A percentile compares a stretch with the other conserved stretches of the same genome.
These are phyloP conservation scores for Sicyos edulis DNA, from an alignment of 306 rosid genomes.

Conservation along the genomic window DNA sequence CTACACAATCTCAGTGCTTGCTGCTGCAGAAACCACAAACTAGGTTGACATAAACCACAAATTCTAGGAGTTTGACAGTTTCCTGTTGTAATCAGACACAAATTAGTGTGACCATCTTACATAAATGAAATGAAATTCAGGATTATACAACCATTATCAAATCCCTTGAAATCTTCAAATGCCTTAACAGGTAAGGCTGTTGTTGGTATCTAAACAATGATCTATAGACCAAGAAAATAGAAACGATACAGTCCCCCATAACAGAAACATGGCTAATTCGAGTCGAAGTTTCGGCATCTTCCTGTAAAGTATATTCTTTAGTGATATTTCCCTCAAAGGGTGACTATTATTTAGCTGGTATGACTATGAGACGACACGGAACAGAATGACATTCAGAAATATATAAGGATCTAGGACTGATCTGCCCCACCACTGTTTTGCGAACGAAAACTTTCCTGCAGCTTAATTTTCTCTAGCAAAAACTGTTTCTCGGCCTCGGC, in stretches of 20 bases:
- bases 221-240: neutral
- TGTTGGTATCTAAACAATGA: neutral
- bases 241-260: neutral
- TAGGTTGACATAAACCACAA: neutral
- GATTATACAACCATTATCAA: neutral
- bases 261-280: neutral
- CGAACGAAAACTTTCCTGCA: slow-evolving; percentile 86
- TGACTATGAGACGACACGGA: neutral
- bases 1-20: slow-evolving; percentile 13
- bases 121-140: slow-evolving; percentile 1
- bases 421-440: slow-evolving; percentile 66
- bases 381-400: slow-evolving; percentile 8
- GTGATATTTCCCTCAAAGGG: neutral
- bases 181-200: neutral
- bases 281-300: neutral
- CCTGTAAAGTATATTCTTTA: too few species aligned
- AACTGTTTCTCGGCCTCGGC: slow-evolving; percentile 98
- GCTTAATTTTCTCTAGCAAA: slow-evolving; percentile 86
- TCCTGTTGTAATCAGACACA: neutral
- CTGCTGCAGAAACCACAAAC: slow-evolving; percentile 11
- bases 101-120: slow-evolving; percentile 5
- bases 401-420: slow-evolving; percentile 62
- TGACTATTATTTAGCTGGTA: slow-evolving; percentile 4
- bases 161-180: neutral
- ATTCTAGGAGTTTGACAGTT: neutral